Base-by-base conservation (phyloP, 176 grass and related monocot species). In the Juncus effusus region DNA sequence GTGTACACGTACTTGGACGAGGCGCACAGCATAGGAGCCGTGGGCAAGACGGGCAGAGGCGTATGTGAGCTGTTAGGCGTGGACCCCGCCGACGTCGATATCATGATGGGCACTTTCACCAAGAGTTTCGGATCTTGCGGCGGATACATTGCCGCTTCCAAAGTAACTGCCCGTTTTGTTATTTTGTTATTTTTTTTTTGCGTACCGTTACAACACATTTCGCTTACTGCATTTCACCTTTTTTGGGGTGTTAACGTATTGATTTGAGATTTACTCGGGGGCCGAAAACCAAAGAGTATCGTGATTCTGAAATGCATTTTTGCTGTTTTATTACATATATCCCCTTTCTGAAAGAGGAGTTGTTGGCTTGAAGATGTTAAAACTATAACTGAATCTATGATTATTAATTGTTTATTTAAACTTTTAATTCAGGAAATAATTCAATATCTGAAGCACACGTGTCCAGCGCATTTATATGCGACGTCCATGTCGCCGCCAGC, bases 31-130 rank as follows among this genome's bases (percentile, higher is more conserved):
- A 88, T 96, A 74, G 92, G 92, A 81, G 92, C 92, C 42, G 15
- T 96, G 73, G 92, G 92, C 41, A 85, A 91, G 78, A 74, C 85
- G 10, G 92, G 87, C 47, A 83, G 82, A 81, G 92, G 87, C 50
- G 92, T 91, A 42, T 96, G 87, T 13, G 87, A 96, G 72, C 85
- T 96, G 63, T 77, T 91, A 64, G 87, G 87, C 45, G 92, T 91
- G 55, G 82, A 96, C 80, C 79, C 92, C 69, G 62, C 82, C 79
- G 92, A 88, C 79, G 64, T 96, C 7, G 92, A 96, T 59, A 88
- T 96, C 69, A 91, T 96, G 92, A 96, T 91, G 92, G 85, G 92
- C 63, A 91, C 92, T 70, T 96, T 96, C 83, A 96, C 92, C 11
- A 96, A 96, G 69, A 91, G 87, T 67, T 96, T 96, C 70, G 87